Evolutionary conservation across 345 rosid species (phyloP), one percentile per base, ranked within the genome.

Genomic region (Heritiera littoralis): DNA sequence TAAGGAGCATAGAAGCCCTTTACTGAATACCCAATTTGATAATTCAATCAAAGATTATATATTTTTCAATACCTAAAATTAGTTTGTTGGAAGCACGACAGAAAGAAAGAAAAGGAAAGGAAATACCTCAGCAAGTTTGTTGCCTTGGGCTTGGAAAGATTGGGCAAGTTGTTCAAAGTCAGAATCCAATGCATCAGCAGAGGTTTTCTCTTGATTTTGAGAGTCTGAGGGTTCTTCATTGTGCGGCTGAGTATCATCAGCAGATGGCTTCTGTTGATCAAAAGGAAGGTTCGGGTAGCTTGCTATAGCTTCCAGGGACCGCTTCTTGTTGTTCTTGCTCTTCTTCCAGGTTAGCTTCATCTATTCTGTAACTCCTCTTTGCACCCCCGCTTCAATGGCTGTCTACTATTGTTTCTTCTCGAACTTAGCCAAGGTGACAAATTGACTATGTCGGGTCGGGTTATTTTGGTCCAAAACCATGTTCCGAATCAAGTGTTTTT

Each of bases 261-360:
- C 75, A 6, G 58, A 69, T 0, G 69, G 79, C 8, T 72, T 30
- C n/a, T 81, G 85, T 72, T 82, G 66, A 12, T 90, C 93, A 75
- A 93, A 94, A 71, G 97, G 94, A 71, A 93, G 95, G 72, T 87
- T 80, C 1, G 89, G 80, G 81, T 80, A 82, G 15, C 76, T 81
- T 6, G 91, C 78, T 38, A 90, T 49, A 82, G 81, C 80, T 12
- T 66, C 54, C n/a, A 89, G 80, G 63, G 92, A 30, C n/a, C 98
- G 93, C 86, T 93, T 91, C 85, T 88, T 85, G 80, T 81, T 88
- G 82, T 61, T 40, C 43, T 40, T 40, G 43, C 4, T 72, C 66
- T 73, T 83, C 83, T 88, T 90, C 98, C 98, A 95, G 8, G 95
- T 87, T 45, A 95, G 69, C 77, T 90, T 95, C 98, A 95, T 95